Base-by-base conservation (phyloP, 768 basidiomycete genomes). In the Tubosaeta sp. region DNA sequence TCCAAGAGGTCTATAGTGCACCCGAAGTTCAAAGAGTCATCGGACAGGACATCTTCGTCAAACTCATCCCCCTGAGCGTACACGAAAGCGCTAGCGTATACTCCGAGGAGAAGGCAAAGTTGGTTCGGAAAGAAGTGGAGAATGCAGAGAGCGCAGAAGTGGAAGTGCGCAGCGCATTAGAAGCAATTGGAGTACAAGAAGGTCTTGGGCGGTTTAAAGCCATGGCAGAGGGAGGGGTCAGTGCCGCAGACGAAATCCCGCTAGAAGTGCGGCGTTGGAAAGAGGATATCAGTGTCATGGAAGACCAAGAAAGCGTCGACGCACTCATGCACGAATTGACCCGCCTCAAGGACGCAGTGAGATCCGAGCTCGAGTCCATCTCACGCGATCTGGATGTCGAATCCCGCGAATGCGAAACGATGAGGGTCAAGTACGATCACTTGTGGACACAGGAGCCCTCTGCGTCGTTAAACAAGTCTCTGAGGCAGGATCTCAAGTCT, bases 41-140 rank as follows among this genome's bases (percentile, higher is more conserved):
- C 58, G 96, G 96, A 1, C 81, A 82, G 16, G 95, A 97, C 69
- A 76, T 97, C 48, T 99, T 99, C 68, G 66, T 83, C 53, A 78
- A 84, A 39, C 80, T 99, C 5, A 79, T 99, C 30, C 96, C 96
- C 12, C 73, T 99, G 39, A 89, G 88, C 59, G 93, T 99, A 6
- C 94, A 97, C 65, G 94, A 97, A 71, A 90, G 89, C 56, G 95
- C 95, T 13, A 90, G 87, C 52, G 84, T 99, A 13, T 99, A 99
- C 68, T 95, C 93, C 1, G 96, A 99, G 69, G 96, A 99, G 72
- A 98, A 98, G 73, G 96, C 95, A 19, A 98, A 99, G 69, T 65
- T 90, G 24, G 92, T 94, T 8, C 78, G 96, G 35, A 82, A 76
- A 6, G 94, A 98, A 66, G 89, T 87, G 8, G 95, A 97, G 73